Base-by-base conservation (phyloP, 1,284 basidiomycete genomes). In the Trichosporon coremiiforme region DNA sequence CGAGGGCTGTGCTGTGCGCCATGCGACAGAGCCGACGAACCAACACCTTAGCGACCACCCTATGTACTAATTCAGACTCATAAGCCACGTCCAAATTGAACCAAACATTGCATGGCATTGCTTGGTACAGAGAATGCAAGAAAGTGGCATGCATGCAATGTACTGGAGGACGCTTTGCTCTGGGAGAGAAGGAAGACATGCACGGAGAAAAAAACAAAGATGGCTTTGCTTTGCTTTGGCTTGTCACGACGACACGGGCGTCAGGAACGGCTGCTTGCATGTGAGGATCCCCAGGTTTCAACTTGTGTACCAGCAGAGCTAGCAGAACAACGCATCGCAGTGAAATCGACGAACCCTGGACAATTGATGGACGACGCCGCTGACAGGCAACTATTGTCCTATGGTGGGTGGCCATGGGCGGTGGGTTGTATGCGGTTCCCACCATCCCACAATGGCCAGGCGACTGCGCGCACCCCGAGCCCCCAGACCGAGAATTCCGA, bases 21-120 rank as follows among this genome's bases (percentile, higher is more conserved):
- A 47, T 65, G 65, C 45, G 47, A 29, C 47, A 53, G 65, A 66
- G 50, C 65, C 31, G 12, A 25, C 31, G 17, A 50, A 22, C 65
- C 20, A 29, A 66, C 47, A 33, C 50, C 29, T 35, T 17, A 33
- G 57, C 31, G 3, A 33, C 29, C 57, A 35, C 22, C 10, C 57
- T n/a, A 62, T 62, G 57, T 31, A n/a, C 31, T 1, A 25, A 33
- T 33, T 33, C 57, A 17, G n/a, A 20, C 50, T 53, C 20, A 10
- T 20, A 7, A 22, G 50, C 50, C n/a, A 25, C n/a, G 20, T 12
- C 41, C 2, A 4, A 20, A 7, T 12, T 20, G 6, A 25, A 6
- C 25, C 2, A 22, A 35, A 31, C 29, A 60, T 60, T 25, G 25
- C 25, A 25, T 25, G 25, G 25, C 25, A 25, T 25, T 25, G 25